phyloP scores from a whole-genome alignment of 495 filamentous ascomycete species.

The Trichoderma virens region DNA sequence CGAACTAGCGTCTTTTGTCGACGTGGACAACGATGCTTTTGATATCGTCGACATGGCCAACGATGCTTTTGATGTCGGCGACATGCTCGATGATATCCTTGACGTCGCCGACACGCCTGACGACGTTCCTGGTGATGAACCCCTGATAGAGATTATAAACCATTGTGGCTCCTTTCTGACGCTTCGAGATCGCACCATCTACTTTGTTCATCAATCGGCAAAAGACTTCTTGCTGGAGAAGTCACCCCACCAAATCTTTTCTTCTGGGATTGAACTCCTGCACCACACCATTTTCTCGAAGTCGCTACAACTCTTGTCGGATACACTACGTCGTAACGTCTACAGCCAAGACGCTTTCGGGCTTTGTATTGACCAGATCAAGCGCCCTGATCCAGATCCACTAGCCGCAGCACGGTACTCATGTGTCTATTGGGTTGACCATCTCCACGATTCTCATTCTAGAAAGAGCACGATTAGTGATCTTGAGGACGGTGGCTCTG shows the following conservation, averaged over 20 bases:
- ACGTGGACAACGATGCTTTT: constrained; percentile 3
- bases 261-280: constrained; percentile 11
- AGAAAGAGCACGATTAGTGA: no score
- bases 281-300: constrained; percentile 26
- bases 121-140: no score
- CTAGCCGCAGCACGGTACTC: neutral
- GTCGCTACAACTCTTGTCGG: constrained; percentile 19
- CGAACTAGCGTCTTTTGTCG: constrained; percentile 12
- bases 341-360: no score
- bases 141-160: constrained; percentile 12
- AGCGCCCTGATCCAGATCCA: neutral
- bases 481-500: neutral
- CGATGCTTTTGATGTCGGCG: no score
- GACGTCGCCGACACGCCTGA: no score
- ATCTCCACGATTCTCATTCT: no score
- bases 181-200: constrained; percentile 21
- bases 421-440: neutral
- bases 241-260: constrained; percentile 18
- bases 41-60: neutral
- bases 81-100: no score
- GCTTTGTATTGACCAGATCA: no score
- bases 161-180: constrained; percentile 28
- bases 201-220: constrained; percentile 37
- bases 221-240: constrained; percentile 27
- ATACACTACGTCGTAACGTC: neutral